Conservation (phyloP, 2,329 filamentous ascomycete genomes). For the Thermoascus crustaceus region DNA sequence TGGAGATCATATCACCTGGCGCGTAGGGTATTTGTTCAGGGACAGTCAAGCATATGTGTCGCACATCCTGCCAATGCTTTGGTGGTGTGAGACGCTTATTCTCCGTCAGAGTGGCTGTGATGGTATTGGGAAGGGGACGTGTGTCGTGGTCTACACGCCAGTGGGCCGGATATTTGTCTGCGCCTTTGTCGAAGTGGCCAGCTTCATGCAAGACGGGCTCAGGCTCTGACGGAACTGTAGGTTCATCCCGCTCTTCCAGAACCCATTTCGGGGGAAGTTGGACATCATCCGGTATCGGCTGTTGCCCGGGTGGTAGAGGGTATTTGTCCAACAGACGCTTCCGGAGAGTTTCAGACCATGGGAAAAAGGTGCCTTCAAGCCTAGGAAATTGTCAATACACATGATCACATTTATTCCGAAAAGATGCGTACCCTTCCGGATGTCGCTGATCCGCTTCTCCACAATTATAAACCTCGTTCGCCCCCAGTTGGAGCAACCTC, state of each 20-base stretch:
- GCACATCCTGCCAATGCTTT: slow-evolving; percentile 89
- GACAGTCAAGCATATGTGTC: slow-evolving; percentile 58
- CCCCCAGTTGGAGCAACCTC: slow-evolving; percentile 74
- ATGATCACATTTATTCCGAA: background rate
- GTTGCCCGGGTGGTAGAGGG: slow-evolving; percentile 58
- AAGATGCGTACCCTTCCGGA: slow-evolving; percentile 66
- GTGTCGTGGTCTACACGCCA: slow-evolving; percentile 32
- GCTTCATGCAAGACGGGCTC: slow-evolving; percentile 2
- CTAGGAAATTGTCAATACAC: slow-evolving; percentile 36
- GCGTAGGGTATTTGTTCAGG: slow-evolving; percentile 40
- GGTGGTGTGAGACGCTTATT: slow-evolving; percentile 68
- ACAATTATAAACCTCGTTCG: slow-evolving; percentile 62
- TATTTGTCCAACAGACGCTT: slow-evolving; percentile 57
- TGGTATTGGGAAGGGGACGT: slow-evolving; percentile 51
- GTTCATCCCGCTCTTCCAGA: slow-evolving; percentile 26
- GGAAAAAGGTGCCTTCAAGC: slow-evolving; percentile 71
- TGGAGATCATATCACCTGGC: slow-evolving; percentile 71
- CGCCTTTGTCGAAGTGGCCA: too few relatives aligned
- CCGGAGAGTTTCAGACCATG: slow-evolving; percentile 64
- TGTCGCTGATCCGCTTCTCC: slow-evolving; percentile 93
- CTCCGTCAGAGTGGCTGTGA: slow-evolving; percentile 50
- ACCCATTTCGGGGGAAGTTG: slow-evolving; percentile 69
- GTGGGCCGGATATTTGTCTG: slow-evolving; percentile 16
- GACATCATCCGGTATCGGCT: slow-evolving; percentile 64
- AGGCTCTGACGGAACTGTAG: slow-evolving; percentile 1